These are phyloP conservation scores for Neurospora sp. DNA, from an alignment of 2,329 filamentous ascomycete genomes.

Conservation along the genomic window DNA sequence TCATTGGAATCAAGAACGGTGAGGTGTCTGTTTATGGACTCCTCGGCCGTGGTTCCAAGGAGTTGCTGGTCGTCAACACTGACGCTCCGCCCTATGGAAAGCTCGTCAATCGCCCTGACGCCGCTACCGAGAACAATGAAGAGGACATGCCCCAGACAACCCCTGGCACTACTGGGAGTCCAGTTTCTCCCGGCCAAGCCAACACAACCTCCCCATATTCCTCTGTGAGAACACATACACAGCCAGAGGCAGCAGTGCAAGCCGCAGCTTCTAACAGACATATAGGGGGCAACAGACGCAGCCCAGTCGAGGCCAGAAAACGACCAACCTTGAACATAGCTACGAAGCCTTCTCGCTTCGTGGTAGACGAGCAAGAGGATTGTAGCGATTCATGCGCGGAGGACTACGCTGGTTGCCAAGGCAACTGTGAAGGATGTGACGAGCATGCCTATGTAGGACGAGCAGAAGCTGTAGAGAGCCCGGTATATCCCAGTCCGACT, in stretches of 20 bases:
- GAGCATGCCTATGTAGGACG: background rate
- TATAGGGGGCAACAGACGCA: background rate
- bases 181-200: background rate
- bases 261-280: background rate
- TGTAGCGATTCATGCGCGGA: background rate
- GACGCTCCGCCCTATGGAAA: constrained; percentile 23
- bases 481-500: constrained; percentile 3
- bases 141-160: background rate
- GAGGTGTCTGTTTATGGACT: constrained; percentile 50
- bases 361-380: background rate
- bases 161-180: background rate
- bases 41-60: constrained; percentile 50
- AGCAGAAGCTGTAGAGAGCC: background rate
- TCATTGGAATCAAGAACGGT: constrained; percentile 47
- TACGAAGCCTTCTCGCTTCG: background rate
- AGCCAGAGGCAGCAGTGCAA: background rate
- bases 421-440: constrained; percentile 2
- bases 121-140: background rate
- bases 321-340: background rate
- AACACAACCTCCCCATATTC: background rate
- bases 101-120: constrained; percentile 20
- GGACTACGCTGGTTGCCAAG: constrained; percentile 4
- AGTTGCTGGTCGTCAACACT: constrained; percentile 49
- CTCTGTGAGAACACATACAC: background rate
- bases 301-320: background rate